A percentile compares a stretch with the other conserved stretches of the same genome.
These are phyloP conservation scores for Pycnococcus provasolii DNA, from an alignment of 139 green algal genomes.

Conservation along the genomic window DNA sequence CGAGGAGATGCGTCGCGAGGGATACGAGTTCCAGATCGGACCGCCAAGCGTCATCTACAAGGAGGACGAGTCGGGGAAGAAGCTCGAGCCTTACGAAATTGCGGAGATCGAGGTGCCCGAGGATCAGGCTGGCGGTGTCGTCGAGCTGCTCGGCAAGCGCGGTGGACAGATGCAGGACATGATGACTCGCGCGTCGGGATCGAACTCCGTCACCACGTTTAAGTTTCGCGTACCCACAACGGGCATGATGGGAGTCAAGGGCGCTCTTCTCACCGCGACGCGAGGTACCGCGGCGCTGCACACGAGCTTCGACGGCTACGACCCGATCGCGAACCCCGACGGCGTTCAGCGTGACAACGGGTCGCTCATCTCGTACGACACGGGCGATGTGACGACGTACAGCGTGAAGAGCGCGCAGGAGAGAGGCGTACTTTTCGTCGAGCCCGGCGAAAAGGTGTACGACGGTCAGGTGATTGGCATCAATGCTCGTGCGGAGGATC, in stretches of 20 bases:
- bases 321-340: not conserved
- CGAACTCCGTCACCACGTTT: conserved; percentile 41
- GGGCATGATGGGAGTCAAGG: conserved; percentile 81
- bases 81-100: conserved; percentile 86
- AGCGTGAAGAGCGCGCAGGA: conserved; percentile 79
- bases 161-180: conserved; percentile 93
- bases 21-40: conserved; percentile 62
- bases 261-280: conserved; percentile 90
- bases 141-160: conserved; percentile 83
- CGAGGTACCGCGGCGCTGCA: conserved; percentile 89
- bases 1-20: conserved; percentile 90
- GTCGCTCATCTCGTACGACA: conserved; percentile 77
- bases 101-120: conserved; percentile 62
- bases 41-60: conserved; percentile 88
- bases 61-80: conserved; percentile 47
- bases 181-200: conserved; percentile 21
- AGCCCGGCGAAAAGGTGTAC: conserved; percentile 79
- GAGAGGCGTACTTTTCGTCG: conserved; percentile 74
- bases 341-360: conserved; percentile 70
- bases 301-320: conserved; percentile 73
- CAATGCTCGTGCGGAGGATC: conserved; percentile 82
- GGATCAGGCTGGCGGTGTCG: conserved; percentile 36
- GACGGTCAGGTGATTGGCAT: conserved; percentile 89
- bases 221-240: conserved; percentile 86
- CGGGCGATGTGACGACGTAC: conserved; percentile 71